These are phyloP conservation scores for Magnolia kwangsiensis DNA, from an alignment of 164 flowering plant species.

Conservation along the genomic window DNA sequence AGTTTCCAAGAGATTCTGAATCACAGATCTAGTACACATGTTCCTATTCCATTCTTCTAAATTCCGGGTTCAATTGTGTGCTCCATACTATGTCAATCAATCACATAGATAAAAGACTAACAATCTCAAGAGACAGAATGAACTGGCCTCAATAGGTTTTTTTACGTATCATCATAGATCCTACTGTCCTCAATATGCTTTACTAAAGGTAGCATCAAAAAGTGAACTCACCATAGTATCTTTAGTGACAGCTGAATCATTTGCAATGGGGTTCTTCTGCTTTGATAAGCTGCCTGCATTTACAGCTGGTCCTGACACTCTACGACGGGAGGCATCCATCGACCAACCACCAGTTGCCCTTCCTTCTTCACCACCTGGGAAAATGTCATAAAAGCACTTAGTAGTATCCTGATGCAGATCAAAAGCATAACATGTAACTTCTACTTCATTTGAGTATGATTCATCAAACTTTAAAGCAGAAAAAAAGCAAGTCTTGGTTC, in stretches of 20 bases:
- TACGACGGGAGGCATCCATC: conserved; percentile 55
- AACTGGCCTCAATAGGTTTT: neutral
- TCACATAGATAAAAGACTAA: neutral
- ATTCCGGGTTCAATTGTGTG: too few relatives aligned
- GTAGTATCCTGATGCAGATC: neutral
- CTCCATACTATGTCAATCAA: too few relatives aligned
- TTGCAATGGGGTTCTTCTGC: conserved; percentile 63
- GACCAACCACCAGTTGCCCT: conserved; percentile 46
- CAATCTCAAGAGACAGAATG: neutral
- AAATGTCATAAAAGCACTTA: neutral
- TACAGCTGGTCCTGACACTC: conserved; percentile 49
- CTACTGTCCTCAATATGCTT: neutral
- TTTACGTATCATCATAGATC: neutral
- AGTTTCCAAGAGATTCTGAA: too few relatives aligned
- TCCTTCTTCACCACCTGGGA: conserved; percentile 58
- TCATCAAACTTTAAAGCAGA: too few relatives aligned
- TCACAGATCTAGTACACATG: too few relatives aligned
- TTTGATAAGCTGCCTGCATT: conserved; percentile 55
- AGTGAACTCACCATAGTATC: conserved; percentile 49
- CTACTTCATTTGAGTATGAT: too few relatives aligned
- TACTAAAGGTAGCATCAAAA: neutral
- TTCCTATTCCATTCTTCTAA: too few relatives aligned
- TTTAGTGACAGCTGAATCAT: conserved; percentile 47
- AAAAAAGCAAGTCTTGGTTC: too few relatives aligned
- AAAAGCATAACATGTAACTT: neutral